A percentile compares a stretch with the other conserved stretches of the same genome.
Conservation (phyloP, 495 filamentous ascomycete species). For the Penicillium malachiteum region DNA sequence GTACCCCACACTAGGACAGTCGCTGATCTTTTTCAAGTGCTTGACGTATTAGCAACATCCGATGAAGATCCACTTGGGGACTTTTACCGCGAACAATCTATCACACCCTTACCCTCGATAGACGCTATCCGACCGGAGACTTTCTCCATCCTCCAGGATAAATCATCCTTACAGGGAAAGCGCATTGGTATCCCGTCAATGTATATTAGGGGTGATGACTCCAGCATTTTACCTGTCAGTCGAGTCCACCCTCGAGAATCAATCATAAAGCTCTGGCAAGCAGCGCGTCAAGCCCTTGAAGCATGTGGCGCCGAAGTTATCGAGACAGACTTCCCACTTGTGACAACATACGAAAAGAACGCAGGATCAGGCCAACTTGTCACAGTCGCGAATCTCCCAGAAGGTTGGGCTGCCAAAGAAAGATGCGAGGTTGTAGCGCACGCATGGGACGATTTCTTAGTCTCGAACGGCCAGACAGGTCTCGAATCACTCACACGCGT, state of each 20-base stretch:
- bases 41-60: slow-evolving; percentile 30
- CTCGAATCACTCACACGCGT: slow-evolving; percentile 26
- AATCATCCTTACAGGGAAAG: slow-evolving; percentile 25
- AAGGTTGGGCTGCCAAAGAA: slow-evolving; percentile 33
- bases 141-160: slow-evolving; percentile 20
- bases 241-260: slow-evolving; percentile 28
- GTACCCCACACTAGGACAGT: slow-evolving; percentile 38
- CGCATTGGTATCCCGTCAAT: slow-evolving; percentile 34
- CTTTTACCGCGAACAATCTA: slow-evolving; percentile 35
- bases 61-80: slow-evolving; percentile 29
- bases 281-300: slow-evolving; percentile 23
- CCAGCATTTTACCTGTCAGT: slow-evolving; percentile 16
- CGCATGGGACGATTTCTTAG: slow-evolving; percentile 37
- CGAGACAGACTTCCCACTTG: slow-evolving; percentile 34
- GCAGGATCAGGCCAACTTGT: slow-evolving; percentile 29
- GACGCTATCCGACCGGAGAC: slow-evolving; percentile 23
- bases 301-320: slow-evolving; percentile 33
- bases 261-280: slow-evolving; percentile 33
- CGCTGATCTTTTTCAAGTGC: slow-evolving; percentile 29
- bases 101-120: slow-evolving; percentile 28
- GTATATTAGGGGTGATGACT: slow-evolving; percentile 32
- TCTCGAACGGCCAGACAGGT: slow-evolving; percentile 25
- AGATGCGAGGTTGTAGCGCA: slow-evolving; percentile 34
- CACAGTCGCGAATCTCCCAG: slow-evolving; percentile 32
- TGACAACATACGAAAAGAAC: slow-evolving; percentile 32